Evolutionary conservation across 1,139 yeast species (phyloP).

Genomic region (Spathaspora sp.): DNA sequence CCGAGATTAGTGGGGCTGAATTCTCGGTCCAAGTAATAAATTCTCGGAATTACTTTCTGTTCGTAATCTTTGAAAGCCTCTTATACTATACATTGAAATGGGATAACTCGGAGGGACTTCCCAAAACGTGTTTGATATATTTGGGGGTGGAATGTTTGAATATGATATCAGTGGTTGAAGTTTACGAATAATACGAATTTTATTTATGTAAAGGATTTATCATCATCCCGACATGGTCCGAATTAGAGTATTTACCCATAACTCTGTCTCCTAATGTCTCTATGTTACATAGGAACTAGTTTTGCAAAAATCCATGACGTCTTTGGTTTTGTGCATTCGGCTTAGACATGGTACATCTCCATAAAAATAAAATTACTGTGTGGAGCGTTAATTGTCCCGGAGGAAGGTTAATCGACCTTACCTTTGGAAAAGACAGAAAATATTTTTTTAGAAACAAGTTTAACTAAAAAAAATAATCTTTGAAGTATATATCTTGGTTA

Average conservation of each 20-base stretch:
- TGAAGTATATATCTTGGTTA: too few relatives aligned
- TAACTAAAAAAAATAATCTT: neutral
- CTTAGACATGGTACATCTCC: neutral
- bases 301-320: neutral
- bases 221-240: too few relatives aligned
- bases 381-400: neutral
- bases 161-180: too few relatives aligned
- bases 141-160: too few relatives aligned
- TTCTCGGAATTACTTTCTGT: neutral
- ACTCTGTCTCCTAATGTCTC: neutral
- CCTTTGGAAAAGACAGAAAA: neutral
- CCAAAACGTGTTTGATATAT: too few relatives aligned
- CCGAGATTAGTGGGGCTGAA: neutral
- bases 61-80: constrained; percentile 1
- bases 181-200: too few relatives aligned
- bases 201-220: too few relatives aligned
- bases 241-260: too few relatives aligned
- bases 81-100: neutral
- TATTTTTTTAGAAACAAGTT: neutral
- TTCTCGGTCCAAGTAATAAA: neutral
- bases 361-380: neutral
- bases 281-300: neutral
- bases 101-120: too few relatives aligned
- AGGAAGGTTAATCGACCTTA: neutral
- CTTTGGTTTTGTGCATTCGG: neutral